phyloP scores from a whole-genome alignment of 1,284 basidiomycete genomes.

The Apiotrichum akiyoshidainum region DNA sequence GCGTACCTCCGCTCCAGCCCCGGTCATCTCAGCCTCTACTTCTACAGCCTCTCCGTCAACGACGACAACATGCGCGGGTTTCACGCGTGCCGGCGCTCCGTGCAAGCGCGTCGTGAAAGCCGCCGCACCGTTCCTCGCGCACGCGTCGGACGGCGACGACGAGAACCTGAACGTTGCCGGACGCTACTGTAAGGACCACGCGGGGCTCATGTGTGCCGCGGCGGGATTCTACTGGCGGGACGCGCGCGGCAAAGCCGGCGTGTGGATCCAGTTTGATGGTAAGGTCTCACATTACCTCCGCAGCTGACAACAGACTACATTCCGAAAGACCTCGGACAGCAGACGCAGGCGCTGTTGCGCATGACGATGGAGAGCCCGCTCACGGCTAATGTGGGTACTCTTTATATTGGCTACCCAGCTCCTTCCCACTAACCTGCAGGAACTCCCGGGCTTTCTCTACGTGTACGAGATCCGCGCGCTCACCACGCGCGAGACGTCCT shows the following conservation, averaged over 20 bases:
- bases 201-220: slow-evolving; percentile 42
- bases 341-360: slow-evolving; percentile 47
- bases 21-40: not conserved
- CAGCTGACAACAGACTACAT: slow-evolving; percentile 33
- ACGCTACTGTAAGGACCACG: slow-evolving; percentile 50
- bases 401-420: not conserved
- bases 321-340: slow-evolving; percentile 42
- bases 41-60: not conserved
- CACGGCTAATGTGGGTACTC: slow-evolving; percentile 37
- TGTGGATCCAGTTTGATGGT: slow-evolving; percentile 47
- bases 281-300: slow-evolving; percentile 8
- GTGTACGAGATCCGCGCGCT: slow-evolving; percentile 48
- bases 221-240: slow-evolving; percentile 46
- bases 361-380: slow-evolving; percentile 49
- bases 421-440: slow-evolving; percentile 23
- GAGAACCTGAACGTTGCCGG: slow-evolving; percentile 15
- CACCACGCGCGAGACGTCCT: slow-evolving; percentile 28
- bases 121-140: slow-evolving; percentile 33
- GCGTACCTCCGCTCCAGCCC: not conserved
- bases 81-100: slow-evolving; percentile 42
- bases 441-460: slow-evolving; percentile 47
- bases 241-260: slow-evolving; percentile 18
- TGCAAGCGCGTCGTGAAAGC: slow-evolving; percentile 45
- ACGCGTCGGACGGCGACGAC: slow-evolving; percentile 21
- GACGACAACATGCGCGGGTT: slow-evolving; percentile 43